Conservation (phyloP, 1,284 basidiomycete species). For the Kalmanozyma brasiliensis region DNA sequence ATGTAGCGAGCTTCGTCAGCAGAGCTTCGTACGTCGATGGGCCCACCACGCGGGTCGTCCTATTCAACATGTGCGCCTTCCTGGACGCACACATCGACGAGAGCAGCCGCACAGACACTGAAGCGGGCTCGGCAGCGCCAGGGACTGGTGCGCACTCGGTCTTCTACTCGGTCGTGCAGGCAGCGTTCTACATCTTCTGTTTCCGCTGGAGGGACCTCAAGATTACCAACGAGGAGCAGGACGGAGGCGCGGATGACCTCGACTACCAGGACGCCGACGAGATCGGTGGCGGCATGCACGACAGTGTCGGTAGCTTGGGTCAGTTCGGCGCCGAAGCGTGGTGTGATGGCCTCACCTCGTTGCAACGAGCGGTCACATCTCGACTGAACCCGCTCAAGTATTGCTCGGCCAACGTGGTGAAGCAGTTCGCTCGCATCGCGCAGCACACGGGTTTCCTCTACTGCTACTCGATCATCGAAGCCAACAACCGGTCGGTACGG, state of each 20-base stretch:
- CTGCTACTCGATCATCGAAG: constrained; percentile 91
- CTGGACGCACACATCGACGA: constrained; percentile 75
- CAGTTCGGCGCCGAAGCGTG: constrained; percentile 70
- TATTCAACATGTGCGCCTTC: constrained; percentile 85
- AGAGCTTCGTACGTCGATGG: constrained; percentile 87
- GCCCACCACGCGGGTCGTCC: constrained; percentile 79
- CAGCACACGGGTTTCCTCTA: constrained; percentile 92
- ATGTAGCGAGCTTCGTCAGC: constrained; percentile 83
- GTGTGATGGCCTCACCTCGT: constrained; percentile 82
- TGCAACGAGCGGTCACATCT: constrained; percentile 84
- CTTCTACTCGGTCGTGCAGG: constrained; percentile 95
- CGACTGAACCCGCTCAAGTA: constrained; percentile 82
- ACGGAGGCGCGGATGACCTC: constrained; percentile 68
- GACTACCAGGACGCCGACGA: constrained; percentile 43
- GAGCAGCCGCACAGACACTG: constrained; percentile 65
- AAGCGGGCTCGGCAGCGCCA: constrained; percentile 43
- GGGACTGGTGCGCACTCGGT: constrained; percentile 58
- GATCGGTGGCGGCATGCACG: constrained; percentile 42
- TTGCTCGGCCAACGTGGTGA: constrained; percentile 85
- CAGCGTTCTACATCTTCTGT: constrained; percentile 96
- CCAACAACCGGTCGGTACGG: constrained; percentile 71
- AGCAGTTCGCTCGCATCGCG: constrained; percentile 93
- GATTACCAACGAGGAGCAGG: constrained; percentile 71
- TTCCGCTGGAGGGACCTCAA: constrained; percentile 93
- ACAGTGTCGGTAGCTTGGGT: constrained; percentile 39